These are phyloP conservation scores for Fraxinus ornus DNA, from an alignment of 305 asterid species.

Conservation along the genomic window DNA sequence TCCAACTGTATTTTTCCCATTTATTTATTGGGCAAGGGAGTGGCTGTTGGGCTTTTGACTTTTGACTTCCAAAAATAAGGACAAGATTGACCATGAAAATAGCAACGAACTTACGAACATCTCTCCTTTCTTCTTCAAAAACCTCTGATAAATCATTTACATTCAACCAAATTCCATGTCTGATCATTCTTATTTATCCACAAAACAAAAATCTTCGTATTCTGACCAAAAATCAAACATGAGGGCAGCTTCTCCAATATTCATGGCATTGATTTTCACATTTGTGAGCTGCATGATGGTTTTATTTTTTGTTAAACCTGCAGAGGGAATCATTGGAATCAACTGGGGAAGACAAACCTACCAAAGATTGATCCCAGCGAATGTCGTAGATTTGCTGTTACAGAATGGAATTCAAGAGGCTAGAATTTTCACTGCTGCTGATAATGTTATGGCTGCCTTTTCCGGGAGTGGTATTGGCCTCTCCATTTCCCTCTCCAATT, in stretches of 20 bases:
- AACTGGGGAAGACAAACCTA: constrained; percentile 39
- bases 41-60: neutral
- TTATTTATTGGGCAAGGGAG: neutral
- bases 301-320: neutral
- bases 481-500: neutral
- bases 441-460: constrained; percentile 24
- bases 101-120: neutral
- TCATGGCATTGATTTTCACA: neutral
- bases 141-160: neutral
- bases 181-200: neutral
- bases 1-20: neutral
- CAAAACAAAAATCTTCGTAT: neutral
- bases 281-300: neutral
- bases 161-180: neutral
- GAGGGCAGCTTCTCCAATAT: neutral
- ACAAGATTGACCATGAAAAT: neutral
- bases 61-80: neutral
- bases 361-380: constrained; percentile 39
- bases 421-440: constrained; percentile 19
- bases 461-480: constrained; percentile 24
- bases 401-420: constrained; percentile 30
- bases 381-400: constrained; percentile 40
- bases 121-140: neutral
- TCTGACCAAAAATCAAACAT: neutral
- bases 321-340: constrained; percentile 32